Conservation (phyloP, 345 rosid species). For the Turritis glabra region DNA sequence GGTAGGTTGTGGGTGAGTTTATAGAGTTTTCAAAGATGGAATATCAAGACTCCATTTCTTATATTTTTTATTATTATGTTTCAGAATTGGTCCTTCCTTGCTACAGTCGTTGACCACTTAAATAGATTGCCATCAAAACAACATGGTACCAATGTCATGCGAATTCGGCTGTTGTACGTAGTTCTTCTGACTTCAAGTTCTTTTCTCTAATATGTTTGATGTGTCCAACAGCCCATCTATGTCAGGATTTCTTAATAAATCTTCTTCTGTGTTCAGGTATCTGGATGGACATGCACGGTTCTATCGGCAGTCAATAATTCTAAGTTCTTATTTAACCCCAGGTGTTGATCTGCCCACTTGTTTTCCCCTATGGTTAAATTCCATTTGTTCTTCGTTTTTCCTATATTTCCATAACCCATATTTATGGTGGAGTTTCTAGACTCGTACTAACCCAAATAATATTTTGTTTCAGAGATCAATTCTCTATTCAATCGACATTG, state of each 20-base stretch:
- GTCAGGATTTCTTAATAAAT: neutral
- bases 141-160: conserved; percentile 86
- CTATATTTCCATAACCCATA: neutral
- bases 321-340: conserved; percentile 77
- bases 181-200: neutral
- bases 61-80: conserved; percentile 31
- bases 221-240: neutral
- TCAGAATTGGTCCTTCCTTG: conserved; percentile 81
- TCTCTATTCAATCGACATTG: conserved; percentile 69
- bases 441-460: conserved; percentile 23
- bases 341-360: conserved; percentile 45
- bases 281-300: conserved; percentile 75
- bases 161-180: conserved; percentile 76
- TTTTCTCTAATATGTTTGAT: conserved; percentile 8
- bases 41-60: conserved; percentile 5
- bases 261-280: conserved; percentile 58
- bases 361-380: conserved; percentile 2
- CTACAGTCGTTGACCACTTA: conserved; percentile 61
- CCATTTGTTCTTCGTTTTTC: neutral
- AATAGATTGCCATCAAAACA: conserved; percentile 73
- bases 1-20: conserved; percentile 50
- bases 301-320: conserved; percentile 75
- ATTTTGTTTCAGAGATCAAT: conserved; percentile 66
- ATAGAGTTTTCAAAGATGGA: conserved; percentile 13
- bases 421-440: conserved; percentile 12